phyloP scores from a whole-genome alignment of 2,329 filamentous ascomycete genomes.

The Davidsoniella australis region DNA sequence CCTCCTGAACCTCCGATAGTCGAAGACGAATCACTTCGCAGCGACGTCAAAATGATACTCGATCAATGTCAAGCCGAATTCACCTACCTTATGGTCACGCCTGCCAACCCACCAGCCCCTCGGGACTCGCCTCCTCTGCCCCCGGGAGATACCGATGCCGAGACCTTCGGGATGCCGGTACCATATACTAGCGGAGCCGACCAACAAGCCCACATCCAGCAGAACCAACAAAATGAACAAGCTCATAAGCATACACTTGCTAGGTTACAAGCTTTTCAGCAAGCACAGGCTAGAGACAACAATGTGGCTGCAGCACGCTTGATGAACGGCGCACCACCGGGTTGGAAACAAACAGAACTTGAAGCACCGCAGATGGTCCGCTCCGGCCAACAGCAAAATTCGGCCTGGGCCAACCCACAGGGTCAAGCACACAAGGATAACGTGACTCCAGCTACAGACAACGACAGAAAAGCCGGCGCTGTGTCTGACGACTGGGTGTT shows the following conservation, averaged over 20 bases:
- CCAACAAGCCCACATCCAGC: constrained; percentile 11
- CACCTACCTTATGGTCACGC: constrained; percentile 50
- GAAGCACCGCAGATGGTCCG: constrained; percentile 35
- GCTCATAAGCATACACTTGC: too few species aligned
- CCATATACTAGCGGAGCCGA: constrained; percentile 11
- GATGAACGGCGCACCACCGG: not conserved
- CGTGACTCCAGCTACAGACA: not conserved
- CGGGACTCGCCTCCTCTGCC: constrained; percentile 43
- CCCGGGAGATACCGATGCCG: constrained; percentile 15
- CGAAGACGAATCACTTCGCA: constrained; percentile 33
- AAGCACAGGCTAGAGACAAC: not conserved
- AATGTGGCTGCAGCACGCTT: too few species aligned
- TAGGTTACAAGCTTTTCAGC: not conserved
- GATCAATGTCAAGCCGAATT: constrained; percentile 50
- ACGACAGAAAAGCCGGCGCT: constrained; percentile 21
- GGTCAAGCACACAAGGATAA: not conserved
- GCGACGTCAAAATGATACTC: constrained; percentile 41
- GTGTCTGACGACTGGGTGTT: constrained; percentile 83
- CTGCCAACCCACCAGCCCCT: constrained; percentile 47
- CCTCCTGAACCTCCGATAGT: constrained; percentile 22
- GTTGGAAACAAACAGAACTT: constrained; percentile 21
- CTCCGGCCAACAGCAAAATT: constrained; percentile 21
- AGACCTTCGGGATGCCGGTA: constrained; percentile 29
- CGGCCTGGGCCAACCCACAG: not conserved
- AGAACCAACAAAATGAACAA: constrained; percentile 3